A percentile compares a stretch with the other conserved stretches of the same genome.
These are phyloP conservation scores for Lichtheimia ramosa DNA, from an alignment of 371 early-diverging fungal species.

Conservation along the genomic window DNA sequence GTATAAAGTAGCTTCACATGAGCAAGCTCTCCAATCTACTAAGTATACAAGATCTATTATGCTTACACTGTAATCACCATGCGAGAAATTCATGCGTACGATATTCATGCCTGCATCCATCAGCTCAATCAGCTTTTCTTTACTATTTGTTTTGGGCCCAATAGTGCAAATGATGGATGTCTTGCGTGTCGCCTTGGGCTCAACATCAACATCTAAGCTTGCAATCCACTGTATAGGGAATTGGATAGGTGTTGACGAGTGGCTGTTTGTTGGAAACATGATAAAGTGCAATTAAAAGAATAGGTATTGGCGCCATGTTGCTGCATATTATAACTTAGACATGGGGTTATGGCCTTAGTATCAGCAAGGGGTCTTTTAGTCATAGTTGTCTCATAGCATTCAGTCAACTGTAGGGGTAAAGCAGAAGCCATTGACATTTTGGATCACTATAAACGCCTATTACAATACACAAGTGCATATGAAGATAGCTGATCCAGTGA, in stretches of 20 bases:
- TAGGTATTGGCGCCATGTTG: neutral
- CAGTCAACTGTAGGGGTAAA: neutral
- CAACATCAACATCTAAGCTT: conserved; percentile 61
- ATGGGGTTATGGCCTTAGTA: too few species aligned
- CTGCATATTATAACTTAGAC: neutral
- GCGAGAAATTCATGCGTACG: conserved; percentile 93
- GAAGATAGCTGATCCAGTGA: too few species aligned
- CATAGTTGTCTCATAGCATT: too few species aligned
- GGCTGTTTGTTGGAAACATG: conserved; percentile 9
- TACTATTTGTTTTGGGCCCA: conserved; percentile 75
- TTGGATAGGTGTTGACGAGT: conserved; percentile 14
- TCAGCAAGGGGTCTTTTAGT: too few species aligned
- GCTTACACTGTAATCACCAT: conserved; percentile 76
- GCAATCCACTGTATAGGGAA: conserved; percentile 72
- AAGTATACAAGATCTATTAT: neutral
- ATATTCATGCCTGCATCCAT: conserved; percentile 94
- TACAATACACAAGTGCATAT: neutral
- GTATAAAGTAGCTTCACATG: neutral
- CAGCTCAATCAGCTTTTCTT: conserved; percentile 78
- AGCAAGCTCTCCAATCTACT: neutral
- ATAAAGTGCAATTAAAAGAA: neutral
- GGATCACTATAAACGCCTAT: neutral
- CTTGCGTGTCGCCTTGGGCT: conserved; percentile 68
- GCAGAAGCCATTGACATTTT: neutral
- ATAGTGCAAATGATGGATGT: conserved; percentile 88